Conservation (phyloP, 2,329 filamentous ascomycete genomes). For the Blastomyces gilchristii region DNA sequence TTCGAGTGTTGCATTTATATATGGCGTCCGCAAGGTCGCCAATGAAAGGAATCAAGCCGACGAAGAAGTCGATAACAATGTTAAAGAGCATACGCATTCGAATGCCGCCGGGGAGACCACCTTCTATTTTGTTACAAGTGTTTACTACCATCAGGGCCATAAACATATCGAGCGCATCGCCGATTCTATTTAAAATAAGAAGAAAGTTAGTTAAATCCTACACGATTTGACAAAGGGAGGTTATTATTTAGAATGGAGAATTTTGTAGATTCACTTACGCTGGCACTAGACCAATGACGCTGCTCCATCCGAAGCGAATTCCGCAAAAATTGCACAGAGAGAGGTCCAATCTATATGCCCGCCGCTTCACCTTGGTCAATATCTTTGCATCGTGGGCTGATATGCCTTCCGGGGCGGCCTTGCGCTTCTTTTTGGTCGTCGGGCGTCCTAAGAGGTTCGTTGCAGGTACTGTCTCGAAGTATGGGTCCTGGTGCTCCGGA, state of each 20-base stretch:
- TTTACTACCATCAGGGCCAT: constrained; percentile 66
- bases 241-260: neutral
- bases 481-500: constrained; percentile 59
- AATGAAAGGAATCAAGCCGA: constrained; percentile 43
- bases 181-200: constrained; percentile 43
- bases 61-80: constrained; percentile 44
- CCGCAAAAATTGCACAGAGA: constrained; percentile 71
- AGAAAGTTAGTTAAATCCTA: constrained; percentile 1
- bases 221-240: neutral
- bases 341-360: constrained; percentile 79
- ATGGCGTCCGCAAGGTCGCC: constrained; percentile 40
- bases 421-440: constrained; percentile 74
- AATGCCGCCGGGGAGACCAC: constrained; percentile 52
- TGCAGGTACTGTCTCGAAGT: constrained; percentile 72
- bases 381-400: constrained; percentile 71
- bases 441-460: constrained; percentile 53
- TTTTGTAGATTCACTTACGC: constrained; percentile 47
- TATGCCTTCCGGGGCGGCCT: constrained; percentile 72
- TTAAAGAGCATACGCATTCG: constrained; percentile 69
- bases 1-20: constrained; percentile 41
- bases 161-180: constrained; percentile 63
- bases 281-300: constrained; percentile 74
- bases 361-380: constrained; percentile 73
- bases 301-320: constrained; percentile 79
- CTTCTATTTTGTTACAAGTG: constrained; percentile 63